Evolutionary conservation across 345 rosid species (phyloP).

Genomic region (Ceriops tagal): DNA sequence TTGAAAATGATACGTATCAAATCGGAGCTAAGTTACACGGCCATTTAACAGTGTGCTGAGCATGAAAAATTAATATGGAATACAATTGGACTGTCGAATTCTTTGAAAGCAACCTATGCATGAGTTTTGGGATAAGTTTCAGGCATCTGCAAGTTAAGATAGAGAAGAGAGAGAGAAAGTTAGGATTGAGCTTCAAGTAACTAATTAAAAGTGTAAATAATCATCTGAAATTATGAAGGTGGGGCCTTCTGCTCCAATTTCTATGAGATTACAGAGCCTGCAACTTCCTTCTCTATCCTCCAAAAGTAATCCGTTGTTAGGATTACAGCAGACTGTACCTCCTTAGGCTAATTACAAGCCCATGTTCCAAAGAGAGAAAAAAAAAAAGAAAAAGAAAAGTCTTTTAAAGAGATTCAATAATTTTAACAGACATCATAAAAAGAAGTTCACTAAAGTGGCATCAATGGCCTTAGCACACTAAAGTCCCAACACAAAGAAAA

Average conservation of each 20-base stretch:
- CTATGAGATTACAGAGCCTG: constrained; percentile 16
- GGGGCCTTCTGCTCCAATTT: constrained; percentile 22
- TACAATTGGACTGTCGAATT: too few relatives aligned
- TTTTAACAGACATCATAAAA: constrained; percentile 45
- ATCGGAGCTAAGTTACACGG: too few relatives aligned
- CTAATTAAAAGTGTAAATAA: not conserved
- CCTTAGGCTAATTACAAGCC: constrained; percentile 27
- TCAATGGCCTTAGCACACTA: constrained; percentile 32
- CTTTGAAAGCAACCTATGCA: too few relatives aligned
- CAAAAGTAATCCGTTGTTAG: constrained; percentile 20
- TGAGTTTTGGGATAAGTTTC: not conserved
- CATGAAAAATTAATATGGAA: too few relatives aligned
- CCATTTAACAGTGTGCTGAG: too few relatives aligned
- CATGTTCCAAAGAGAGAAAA: constrained; percentile 31
- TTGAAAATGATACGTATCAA: too few relatives aligned
- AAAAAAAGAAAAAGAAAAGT: constrained; percentile 15
- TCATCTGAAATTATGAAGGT: constrained; percentile 22
- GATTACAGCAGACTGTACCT: constrained; percentile 18
- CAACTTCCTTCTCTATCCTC: constrained; percentile 22
- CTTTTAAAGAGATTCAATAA: constrained; percentile 25
- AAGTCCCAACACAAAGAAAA: constrained; percentile 24
- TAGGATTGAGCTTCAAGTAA: constrained; percentile 18
- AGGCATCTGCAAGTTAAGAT: constrained; percentile 9
- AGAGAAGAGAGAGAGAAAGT: not conserved
- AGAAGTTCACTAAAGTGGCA: constrained; percentile 53